Conservation (phyloP, 78 protist genomes). For the Planoprotostelium fungivorum region DNA sequence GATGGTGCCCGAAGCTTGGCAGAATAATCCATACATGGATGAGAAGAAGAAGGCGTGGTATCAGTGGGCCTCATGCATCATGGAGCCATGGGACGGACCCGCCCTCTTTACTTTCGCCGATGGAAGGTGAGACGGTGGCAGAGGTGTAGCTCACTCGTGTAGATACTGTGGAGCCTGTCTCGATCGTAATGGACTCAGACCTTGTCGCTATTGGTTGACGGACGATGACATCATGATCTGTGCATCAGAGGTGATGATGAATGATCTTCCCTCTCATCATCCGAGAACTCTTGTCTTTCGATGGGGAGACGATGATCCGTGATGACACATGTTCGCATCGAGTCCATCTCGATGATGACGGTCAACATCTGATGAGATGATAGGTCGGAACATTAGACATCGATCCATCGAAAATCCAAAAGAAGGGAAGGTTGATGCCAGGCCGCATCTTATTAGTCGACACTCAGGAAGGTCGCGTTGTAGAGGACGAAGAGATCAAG, state of each 20-base stretch:
- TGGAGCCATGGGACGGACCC: conserved; percentile 95
- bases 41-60: conserved; percentile 55
- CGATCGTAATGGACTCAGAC: conserved; percentile 90
- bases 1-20: conserved; percentile 86
- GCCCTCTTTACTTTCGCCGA: conserved; percentile 81
- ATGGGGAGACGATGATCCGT: too few relatives aligned
- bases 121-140: conserved; percentile 66
- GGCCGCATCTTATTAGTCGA: conserved; percentile 75
- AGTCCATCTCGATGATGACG: too few relatives aligned
- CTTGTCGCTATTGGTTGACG: conserved; percentile 69
- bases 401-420: background rate
- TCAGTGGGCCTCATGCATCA: conserved; percentile 34
- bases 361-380: background rate
- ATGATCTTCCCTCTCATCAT: conserved; percentile 6
- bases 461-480: conserved; percentile 34
- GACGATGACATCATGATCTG: conserved; percentile 61
- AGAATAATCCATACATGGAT: conserved; percentile 31
- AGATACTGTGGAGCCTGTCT: conserved; percentile 36
- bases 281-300: background rate
- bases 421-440: conserved; percentile 78
- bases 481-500: conserved; percentile 60
- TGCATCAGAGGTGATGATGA: conserved; percentile 68
- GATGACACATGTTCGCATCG: too few relatives aligned
- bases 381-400: background rate
- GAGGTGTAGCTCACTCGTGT: background rate